Evolutionary conservation across 495 filamentous ascomycete genomes (phyloP).

Genomic region (Acidomyces sp.): DNA sequence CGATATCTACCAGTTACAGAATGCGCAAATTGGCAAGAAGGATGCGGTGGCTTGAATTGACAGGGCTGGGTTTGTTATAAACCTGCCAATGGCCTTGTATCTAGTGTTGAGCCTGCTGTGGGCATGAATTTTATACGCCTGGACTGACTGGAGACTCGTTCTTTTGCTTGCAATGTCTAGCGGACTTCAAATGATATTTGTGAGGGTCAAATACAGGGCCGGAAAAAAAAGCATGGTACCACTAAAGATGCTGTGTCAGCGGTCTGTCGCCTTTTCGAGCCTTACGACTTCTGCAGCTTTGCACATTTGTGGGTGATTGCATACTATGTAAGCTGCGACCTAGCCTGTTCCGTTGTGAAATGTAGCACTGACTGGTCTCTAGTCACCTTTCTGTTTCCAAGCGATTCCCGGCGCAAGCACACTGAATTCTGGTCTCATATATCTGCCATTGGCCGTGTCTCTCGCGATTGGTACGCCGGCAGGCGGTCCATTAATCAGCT

Average conservation of each 20-base stretch:
- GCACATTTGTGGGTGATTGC: not conserved
- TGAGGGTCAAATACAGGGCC: not conserved
- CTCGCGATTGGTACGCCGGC: not conserved
- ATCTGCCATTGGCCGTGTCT: not conserved
- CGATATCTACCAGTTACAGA: not conserved
- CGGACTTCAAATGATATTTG: not conserved
- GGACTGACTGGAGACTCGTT: slow-evolving; percentile 1
- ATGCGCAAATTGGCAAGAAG: not conserved
- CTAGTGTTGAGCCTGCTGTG: not conserved
- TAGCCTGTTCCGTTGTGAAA: not conserved
- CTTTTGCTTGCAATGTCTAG: not conserved
- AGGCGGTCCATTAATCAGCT: not conserved
- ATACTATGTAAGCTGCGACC: slow-evolving; percentile 1
- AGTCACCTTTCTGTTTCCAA: slow-evolving; percentile 3
- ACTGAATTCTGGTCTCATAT: not conserved
- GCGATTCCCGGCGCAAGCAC: not conserved
- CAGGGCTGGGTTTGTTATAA: not conserved
- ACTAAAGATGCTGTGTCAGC: not conserved
- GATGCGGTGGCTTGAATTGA: not conserved
- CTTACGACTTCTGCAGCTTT: not conserved
- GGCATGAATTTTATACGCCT: not conserved
- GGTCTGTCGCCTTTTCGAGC: not conserved
- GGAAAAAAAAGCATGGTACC: slow-evolving; percentile 1
- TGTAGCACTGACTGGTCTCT: not conserved
- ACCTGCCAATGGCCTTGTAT: not conserved